Evolutionary conservation across 192 early-diverging fungal genomes (phyloP).

Genomic region (Nowakowskiella sp.): DNA sequence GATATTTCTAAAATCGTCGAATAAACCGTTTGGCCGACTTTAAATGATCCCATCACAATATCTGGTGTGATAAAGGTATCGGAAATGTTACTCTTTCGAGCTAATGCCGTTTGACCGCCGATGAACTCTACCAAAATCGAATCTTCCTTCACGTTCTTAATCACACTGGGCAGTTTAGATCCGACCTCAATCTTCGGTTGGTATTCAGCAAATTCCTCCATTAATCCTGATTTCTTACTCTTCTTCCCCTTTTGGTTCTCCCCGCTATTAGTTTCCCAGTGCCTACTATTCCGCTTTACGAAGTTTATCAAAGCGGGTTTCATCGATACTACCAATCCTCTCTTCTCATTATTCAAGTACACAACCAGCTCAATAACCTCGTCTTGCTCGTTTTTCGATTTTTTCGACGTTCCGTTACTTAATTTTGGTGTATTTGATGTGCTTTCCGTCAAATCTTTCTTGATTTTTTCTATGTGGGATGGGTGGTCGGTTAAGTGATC

Average conservation of each 20-base stretch:
- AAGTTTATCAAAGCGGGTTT: slow-evolving; percentile 58
- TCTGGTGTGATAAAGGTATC: slow-evolving; percentile 62
- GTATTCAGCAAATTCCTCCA: too few species aligned
- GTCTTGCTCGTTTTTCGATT: too few species aligned
- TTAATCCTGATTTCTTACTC: slow-evolving; percentile 43
- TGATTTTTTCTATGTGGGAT: slow-evolving; percentile 29
- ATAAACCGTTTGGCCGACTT: slow-evolving; percentile 62
- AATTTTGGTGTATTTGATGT: too few species aligned
- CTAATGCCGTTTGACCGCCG: slow-evolving; percentile 50
- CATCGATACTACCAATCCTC: slow-evolving; percentile 46
- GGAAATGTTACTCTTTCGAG: slow-evolving; percentile 46
- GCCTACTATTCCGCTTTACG: slow-evolving; percentile 38
- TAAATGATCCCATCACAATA: slow-evolving; percentile 40
- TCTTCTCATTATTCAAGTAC: slow-evolving; percentile 40
- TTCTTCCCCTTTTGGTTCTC: too few species aligned
- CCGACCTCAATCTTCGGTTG: slow-evolving; percentile 45
- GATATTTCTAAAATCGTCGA: slow-evolving; percentile 52
- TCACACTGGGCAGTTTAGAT: slow-evolving; percentile 63
- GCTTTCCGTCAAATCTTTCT: slow-evolving; percentile 20
- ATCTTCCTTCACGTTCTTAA: slow-evolving; percentile 60
- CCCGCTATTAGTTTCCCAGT: neutral
- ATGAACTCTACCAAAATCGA: slow-evolving; percentile 62
- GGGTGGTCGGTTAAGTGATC: slow-evolving; percentile 63
- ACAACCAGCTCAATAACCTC: slow-evolving; percentile 49
- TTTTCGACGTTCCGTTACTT: too few species aligned